Evolutionary conservation across 1,139 yeast genomes (phyloP), one percentile per base, ranked within the genome.

Genomic region (Meyerozyma smithsonii): DNA sequence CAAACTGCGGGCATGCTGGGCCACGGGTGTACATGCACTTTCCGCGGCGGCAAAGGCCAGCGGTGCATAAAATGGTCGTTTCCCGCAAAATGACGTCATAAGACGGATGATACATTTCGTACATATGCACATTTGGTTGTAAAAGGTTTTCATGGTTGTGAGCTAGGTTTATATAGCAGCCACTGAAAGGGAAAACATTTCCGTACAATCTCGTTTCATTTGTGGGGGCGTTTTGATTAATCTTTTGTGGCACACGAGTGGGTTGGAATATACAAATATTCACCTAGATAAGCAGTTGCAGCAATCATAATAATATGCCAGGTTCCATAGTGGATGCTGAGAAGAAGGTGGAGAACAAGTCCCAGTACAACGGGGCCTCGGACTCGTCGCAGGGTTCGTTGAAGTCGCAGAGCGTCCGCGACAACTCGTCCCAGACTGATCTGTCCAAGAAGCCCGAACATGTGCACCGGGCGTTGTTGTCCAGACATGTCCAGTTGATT

Each of bases 401-500:
- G 34, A 21, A 30, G 21, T 30, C 34, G 5, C 34, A 17, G 11
- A 30, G 10, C 14, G 16, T 16, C 21, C 34, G 15, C 4, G 30
- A 26, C 15, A 4, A 16, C 23, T 30, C 34, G 17, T 16, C 21
- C 7, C 21, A 30, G 15, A 11, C 12, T 18, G 34, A 30, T n/a
- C 4, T 5, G 5, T 4, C 8, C 11, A 16, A 30, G 4, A 16
- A 30, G 7, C 5, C 12, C 1, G 34, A 17, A 18, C 34, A 30
- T 15, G 28, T 23, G 12, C 26, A 36, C 11, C 38, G 51, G 28
- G 38, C 42, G 12, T 39, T 49, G 35, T 47, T 46, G 36, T 40
- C 43, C 51, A 56, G 77, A 48, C 79, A 73, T 51, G 68, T 73
- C 36, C 76, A 72, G 49, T 60, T 73, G 45, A 64, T 73, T 38